Evolutionary conservation across 805 yeast genomes (phyloP).

Genomic region (Kazachstania taianensis): DNA sequence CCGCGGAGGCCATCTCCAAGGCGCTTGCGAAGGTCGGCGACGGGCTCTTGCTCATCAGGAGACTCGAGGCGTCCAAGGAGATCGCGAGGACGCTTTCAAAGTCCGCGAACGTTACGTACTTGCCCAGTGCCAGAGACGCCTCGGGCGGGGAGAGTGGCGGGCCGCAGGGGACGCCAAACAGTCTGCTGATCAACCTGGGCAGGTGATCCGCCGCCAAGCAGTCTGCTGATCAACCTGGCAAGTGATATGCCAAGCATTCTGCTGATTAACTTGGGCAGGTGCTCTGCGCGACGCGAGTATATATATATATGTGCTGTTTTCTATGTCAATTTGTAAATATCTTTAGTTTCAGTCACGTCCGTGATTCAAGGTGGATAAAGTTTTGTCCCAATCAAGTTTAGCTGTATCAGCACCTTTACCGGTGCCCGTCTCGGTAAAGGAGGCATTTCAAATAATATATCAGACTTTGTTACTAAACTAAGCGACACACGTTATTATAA

Average conservation of each 20-base stretch:
- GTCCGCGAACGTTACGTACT: slow-evolving; percentile 78
- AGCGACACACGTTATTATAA: too few species aligned
- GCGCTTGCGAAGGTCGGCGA: slow-evolving; percentile 93
- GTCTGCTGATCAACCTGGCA: slow-evolving; percentile 61
- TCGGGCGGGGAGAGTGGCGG: slow-evolving; percentile 30
- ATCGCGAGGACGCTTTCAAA: slow-evolving; percentile 81
- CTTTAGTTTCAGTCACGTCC: too few species aligned
- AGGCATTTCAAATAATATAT: too few species aligned
- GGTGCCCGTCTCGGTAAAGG: too few species aligned
- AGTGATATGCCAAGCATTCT: slow-evolving; percentile 48
- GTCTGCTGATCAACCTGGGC: slow-evolving; percentile 57
- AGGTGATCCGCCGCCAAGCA: slow-evolving; percentile 50
- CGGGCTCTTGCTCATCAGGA: slow-evolving; percentile 83
- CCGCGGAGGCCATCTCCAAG: slow-evolving; percentile 89
- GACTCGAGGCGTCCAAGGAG: slow-evolving; percentile 94
- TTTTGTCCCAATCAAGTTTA: too few species aligned
- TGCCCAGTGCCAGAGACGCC: slow-evolving; percentile 42
- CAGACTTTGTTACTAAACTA: too few species aligned
- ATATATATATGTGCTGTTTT: too few species aligned
- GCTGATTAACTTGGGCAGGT: slow-evolving; percentile 62
- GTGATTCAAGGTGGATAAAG: too few species aligned
- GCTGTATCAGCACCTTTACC: too few species aligned
- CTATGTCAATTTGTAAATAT: not conserved
- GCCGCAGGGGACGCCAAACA: slow-evolving; percentile 35
- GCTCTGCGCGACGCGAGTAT: too few species aligned